These are phyloP conservation scores for Alternaria brassicae DNA, from an alignment of 2,329 filamentous ascomycete genomes.

Conservation along the genomic window DNA sequence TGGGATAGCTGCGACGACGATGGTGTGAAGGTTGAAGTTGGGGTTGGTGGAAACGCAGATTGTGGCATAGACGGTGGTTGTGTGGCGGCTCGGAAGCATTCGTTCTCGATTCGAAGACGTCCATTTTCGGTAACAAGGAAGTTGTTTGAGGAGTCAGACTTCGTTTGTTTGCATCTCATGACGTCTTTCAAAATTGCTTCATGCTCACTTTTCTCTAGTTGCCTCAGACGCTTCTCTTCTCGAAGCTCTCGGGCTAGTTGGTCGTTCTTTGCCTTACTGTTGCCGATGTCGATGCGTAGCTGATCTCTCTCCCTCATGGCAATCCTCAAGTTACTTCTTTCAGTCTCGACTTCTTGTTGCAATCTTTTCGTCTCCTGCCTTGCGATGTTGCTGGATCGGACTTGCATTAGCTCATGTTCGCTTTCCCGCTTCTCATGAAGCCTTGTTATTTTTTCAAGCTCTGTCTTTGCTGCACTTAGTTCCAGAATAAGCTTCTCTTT, in stretches of 20 bases:
- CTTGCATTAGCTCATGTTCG: background rate
- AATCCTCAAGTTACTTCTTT: background rate
- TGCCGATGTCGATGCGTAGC: background rate
- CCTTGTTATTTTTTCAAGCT: background rate
- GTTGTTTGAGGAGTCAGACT: background rate
- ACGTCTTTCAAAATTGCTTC: constrained; percentile 5
- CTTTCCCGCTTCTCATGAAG: background rate
- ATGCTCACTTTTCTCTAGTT: constrained; percentile 1
- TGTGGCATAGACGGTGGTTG: background rate
- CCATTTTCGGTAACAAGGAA: background rate
- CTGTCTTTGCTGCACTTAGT: background rate
- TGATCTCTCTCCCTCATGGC: background rate
- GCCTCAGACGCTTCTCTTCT: background rate
- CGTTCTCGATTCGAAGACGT: constrained; percentile 5
- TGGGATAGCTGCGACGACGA: background rate
- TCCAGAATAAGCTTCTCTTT: background rate
- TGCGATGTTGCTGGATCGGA: background rate
- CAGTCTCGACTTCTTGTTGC: background rate
- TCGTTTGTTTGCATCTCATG: background rate
- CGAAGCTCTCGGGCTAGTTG: background rate
- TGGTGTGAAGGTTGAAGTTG: background rate
- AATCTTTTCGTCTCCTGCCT: background rate
- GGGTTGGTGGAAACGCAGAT: background rate
- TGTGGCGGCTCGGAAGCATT: background rate
- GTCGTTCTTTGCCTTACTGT: background rate